Evolutionary conservation across 2,329 filamentous ascomycete species (phyloP).

Genomic region (Botryotinia convoluta): DNA sequence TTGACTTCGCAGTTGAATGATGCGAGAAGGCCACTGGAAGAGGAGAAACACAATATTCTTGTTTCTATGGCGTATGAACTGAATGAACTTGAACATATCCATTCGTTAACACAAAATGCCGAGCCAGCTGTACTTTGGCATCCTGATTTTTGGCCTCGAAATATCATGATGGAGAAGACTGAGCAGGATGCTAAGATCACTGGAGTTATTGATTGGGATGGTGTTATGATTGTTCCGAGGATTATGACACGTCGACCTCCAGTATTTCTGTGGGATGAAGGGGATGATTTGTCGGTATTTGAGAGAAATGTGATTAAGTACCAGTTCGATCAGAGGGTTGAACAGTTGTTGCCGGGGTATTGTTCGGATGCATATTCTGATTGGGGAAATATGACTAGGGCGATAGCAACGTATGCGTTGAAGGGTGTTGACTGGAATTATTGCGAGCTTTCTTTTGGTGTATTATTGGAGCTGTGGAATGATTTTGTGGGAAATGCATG

Average conservation of each 20-base stretch:
- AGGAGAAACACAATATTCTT: neutral
- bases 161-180: neutral
- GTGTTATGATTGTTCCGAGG: neutral
- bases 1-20: neutral
- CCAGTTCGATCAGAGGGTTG: neutral
- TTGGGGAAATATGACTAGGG: neutral
- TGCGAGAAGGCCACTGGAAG: neutral
- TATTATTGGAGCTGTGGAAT: neutral
- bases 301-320: neutral
- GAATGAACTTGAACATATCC: neutral
- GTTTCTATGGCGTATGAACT: neutral
- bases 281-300: neutral
- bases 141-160: neutral
- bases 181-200: neutral
- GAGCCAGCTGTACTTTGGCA: neutral
- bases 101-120: neutral
- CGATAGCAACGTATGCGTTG: neutral
- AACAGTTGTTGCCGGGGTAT: neutral
- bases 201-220: neutral
- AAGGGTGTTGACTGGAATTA: neutral
- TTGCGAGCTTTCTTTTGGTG: neutral
- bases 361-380: neutral
- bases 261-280: neutral
- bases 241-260: neutral
- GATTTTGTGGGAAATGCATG: neutral